A percentile compares a stretch with the other conserved stretches of the same genome.
phyloP scores from a whole-genome alignment of 441 rosid genomes.

The Jatropha podagrica region DNA sequence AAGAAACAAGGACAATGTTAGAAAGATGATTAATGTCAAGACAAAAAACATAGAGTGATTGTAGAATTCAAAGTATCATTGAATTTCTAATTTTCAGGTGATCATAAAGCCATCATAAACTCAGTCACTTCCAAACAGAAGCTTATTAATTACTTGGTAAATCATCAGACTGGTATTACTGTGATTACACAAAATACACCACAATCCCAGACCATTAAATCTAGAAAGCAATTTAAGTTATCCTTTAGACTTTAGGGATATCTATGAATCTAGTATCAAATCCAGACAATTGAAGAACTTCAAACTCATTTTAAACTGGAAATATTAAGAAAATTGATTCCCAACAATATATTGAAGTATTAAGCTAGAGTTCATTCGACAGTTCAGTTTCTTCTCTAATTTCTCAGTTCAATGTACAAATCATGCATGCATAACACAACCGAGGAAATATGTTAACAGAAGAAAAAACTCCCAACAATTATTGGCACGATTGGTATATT shows the following conservation, averaged over 20 bases:
- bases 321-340: not conserved
- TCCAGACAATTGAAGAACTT: not conserved
- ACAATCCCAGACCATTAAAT: not conserved
- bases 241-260: not conserved
- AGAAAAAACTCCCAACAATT: not conserved
- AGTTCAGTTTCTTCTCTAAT: not conserved
- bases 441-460: not conserved
- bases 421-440: not conserved
- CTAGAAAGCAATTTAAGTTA: not conserved
- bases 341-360: not conserved
- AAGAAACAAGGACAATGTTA: not conserved
- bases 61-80: not conserved
- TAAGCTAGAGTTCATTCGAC: not conserved
- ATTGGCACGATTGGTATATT: not conserved
- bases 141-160: not conserved
- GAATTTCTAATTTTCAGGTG: not conserved
- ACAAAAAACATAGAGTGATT: not conserved
- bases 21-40: not conserved
- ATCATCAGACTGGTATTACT: not conserved
- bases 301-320: not conserved
- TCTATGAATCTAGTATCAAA: constrained; percentile 1
- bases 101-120: not conserved
- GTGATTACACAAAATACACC: not conserved
- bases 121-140: not conserved
- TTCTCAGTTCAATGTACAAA: not conserved